Conservation (phyloP, 2,329 filamentous ascomycete genomes). For the Xylaria hypoxylon region DNA sequence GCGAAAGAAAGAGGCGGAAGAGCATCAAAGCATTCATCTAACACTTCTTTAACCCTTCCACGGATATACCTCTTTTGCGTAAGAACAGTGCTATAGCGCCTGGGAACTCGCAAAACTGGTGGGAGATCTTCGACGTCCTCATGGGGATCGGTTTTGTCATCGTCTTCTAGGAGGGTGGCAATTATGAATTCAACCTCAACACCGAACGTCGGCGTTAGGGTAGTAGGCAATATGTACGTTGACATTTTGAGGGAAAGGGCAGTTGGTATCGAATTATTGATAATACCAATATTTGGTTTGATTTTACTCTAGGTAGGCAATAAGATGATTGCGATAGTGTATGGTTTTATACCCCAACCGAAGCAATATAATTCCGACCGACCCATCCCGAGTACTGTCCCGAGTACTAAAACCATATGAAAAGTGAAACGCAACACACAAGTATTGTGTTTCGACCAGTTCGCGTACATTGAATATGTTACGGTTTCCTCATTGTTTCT, state of each 20-base stretch:
- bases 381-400: neutral
- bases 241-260: constrained; percentile 5
- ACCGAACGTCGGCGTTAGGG: constrained; percentile 13
- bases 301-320: neutral
- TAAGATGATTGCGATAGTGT: neutral
- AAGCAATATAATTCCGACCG: neutral
- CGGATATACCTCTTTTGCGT: neutral
- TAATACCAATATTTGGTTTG: neutral
- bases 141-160: neutral
- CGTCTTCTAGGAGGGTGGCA: neutral
- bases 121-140: constrained; percentile 1
- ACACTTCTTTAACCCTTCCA: neutral
- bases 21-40: constrained; percentile 8
- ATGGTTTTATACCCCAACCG: neutral
- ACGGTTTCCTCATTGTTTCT: too few species aligned
- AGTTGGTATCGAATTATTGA: neutral
- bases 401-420: neutral
- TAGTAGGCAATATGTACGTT: neutral
- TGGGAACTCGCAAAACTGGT: constrained; percentile 11
- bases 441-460: neutral
- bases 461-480: neutral
- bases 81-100: neutral
- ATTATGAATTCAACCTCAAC: constrained; percentile 26
- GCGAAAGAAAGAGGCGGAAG: neutral
- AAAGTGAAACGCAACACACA: neutral